Evolutionary conservation across 306 rosid genomes (phyloP).

Genomic region (Cicer judaicum): DNA sequence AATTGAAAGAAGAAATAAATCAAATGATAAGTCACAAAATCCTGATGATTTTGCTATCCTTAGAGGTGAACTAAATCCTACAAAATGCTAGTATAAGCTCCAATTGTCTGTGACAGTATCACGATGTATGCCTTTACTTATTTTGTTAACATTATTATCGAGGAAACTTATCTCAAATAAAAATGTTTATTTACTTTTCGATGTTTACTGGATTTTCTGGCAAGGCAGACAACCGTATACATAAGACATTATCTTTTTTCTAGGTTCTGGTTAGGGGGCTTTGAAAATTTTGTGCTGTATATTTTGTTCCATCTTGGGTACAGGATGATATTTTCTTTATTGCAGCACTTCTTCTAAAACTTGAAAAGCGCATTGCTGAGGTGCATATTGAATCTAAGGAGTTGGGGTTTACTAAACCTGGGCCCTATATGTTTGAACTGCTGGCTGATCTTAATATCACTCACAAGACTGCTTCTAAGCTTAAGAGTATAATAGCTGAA

Average conservation of each 20-base stretch:
- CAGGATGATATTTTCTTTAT: slow-evolving; percentile 45
- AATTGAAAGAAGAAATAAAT: slow-evolving; percentile 71
- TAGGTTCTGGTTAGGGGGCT: slow-evolving; percentile 37
- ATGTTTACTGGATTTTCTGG: slow-evolving; percentile 40
- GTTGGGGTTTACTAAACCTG: slow-evolving; percentile 85
- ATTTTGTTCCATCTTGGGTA: slow-evolving; percentile 36
- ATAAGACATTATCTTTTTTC: slow-evolving; percentile 6
- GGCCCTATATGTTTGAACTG: slow-evolving; percentile 80
- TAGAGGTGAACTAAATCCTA: slow-evolving; percentile 63
- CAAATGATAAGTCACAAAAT: slow-evolving; percentile 70
- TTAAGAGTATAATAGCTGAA: slow-evolving; percentile 55
- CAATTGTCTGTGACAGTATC: slow-evolving; percentile 35
- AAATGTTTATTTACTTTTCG: slow-evolving; percentile 20
- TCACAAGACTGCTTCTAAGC: slow-evolving; percentile 61
- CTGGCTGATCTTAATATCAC: slow-evolving; percentile 86
- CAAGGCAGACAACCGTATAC: slow-evolving; percentile 29
- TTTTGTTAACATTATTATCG: slow-evolving; percentile 13
- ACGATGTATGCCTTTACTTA: slow-evolving; percentile 35
- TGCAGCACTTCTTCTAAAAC: slow-evolving; percentile 90
- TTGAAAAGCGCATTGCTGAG: slow-evolving; percentile 89
- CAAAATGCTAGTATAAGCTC: slow-evolving; percentile 38
- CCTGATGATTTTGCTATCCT: slow-evolving; percentile 93
- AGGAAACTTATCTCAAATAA: slow-evolving; percentile 14
- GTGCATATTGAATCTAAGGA: slow-evolving; percentile 86
- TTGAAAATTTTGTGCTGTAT: slow-evolving; percentile 16